Evolutionary conservation across 2,329 filamentous ascomycete genomes (phyloP), one percentile per base, ranked within the genome.

Genomic region (Epichloe coenophiala): DNA sequence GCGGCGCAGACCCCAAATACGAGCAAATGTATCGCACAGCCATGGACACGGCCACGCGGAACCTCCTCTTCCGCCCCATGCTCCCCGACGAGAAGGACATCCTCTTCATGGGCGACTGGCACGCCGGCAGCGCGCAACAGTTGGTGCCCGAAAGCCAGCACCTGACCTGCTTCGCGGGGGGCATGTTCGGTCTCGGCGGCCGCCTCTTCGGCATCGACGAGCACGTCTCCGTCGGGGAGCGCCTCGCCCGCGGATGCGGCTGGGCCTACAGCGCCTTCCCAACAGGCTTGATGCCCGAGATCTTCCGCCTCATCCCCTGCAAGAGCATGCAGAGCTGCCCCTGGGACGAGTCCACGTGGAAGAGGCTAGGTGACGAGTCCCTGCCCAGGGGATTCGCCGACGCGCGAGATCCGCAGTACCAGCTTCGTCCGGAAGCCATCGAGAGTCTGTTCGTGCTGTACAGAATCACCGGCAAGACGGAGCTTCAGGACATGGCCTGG

Each of bases 381-480:
- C 55, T 75, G 2, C 65, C 67, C 4, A 73, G 75, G 7, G 86
- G 86, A 0, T 88, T 86, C 63, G 81, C 74, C 46, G 76, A 80
- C 55, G 67, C 67, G 9, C 71, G 65, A 0, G 74, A 78, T 48
- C 62, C 73, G 0, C 68, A 70, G 3, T 78, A 78, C 50, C 63
- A 74, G 11, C 64, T 78, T 19, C 63, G 75, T 0, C 72, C 73
- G 0, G 86, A 91, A 66, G 86, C 86, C 2, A 88, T 91, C 49
- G 86, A 91, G 68, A 85, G 81, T 13, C 78, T 93, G 4, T 91
- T 88, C 64, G 77, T 88, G 61, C 78, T 91, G 71, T 88, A 84
- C 63, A 78, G 75, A 17, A 68, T 76, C 46, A 78, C 74, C 0
- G 75, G 71, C 1, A 63, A 71, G 38, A 46, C 63, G 2, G 66